Conservation (phyloP, 129 eudicot genomes). For the Tagetes patula region DNA sequence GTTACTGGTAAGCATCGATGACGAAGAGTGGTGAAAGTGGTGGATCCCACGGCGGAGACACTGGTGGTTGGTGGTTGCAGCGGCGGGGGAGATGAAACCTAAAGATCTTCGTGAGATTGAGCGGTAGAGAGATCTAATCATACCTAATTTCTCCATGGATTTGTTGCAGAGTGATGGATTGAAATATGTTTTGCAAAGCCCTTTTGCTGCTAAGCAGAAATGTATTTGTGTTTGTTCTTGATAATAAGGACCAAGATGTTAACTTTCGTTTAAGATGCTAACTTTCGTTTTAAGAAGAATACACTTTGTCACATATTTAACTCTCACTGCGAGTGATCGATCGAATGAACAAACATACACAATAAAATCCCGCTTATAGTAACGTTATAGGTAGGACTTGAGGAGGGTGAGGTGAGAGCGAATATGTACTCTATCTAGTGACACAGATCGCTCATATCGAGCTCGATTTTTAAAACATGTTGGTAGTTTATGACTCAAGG, state of each 20-base stretch:
- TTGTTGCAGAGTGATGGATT: too few relatives aligned
- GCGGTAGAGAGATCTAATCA: slow-evolving; percentile 72
- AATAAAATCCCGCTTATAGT: too few relatives aligned
- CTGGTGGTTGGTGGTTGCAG: slow-evolving; percentile 38
- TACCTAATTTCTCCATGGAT: slow-evolving; percentile 46
- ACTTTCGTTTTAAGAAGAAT: background rate
- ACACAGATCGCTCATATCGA: too few relatives aligned
- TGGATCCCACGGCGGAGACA: slow-evolving; percentile 35
- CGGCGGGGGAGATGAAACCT: slow-evolving; percentile 35
- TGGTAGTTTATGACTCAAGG: too few relatives aligned
- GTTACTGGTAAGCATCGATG: slow-evolving; percentile 34
- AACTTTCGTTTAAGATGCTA: slow-evolving; percentile 15
- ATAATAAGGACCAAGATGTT: slow-evolving; percentile 17
- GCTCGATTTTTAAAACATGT: too few relatives aligned
- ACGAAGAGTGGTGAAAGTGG: slow-evolving; percentile 40
- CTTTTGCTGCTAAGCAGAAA: slow-evolving; percentile 6
- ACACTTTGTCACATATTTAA: background rate
- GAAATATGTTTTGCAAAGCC: background rate
- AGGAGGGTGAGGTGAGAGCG: too few relatives aligned
- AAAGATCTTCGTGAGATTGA: slow-evolving; percentile 56
- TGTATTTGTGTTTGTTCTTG: slow-evolving; percentile 14
- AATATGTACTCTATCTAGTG: too few relatives aligned
- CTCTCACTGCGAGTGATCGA: too few relatives aligned
- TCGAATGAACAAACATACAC: too few relatives aligned
- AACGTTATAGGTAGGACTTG: too few relatives aligned